Evolutionary conservation across 169 alveolate species (phyloP), one percentile per base, ranked within the genome.

Genomic region (Plasmodium adleri): DNA sequence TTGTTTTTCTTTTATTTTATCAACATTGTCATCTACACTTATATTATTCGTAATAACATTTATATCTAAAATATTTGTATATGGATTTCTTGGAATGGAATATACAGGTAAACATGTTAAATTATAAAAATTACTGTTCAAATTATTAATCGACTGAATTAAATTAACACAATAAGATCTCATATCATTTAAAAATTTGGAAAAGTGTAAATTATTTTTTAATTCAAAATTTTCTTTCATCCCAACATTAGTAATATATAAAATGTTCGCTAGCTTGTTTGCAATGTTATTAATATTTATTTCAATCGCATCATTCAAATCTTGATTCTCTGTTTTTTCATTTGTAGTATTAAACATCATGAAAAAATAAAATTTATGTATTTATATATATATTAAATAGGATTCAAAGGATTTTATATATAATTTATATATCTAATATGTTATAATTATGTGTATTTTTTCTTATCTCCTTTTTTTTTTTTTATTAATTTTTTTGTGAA

Each of bases 101-200:
- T 80, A 72, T n/a, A 80, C 83, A 80, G 90, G 90, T 71, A 80
- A 68, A 47, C 90, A 80, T 3, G 83, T 56, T 45, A 52, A n/a
- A 39, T 45, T 67, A 26, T 67, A 80, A 67, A 80, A 56, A 54
- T 49, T 72, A 50, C 64, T 59, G 45, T 45, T 80, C 45, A 80
- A 17, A 60, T 80, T 80, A 45, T 67, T 80, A 56, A 80, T 47
- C 22, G 90, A 32, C 49, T 80, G 90, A 26, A 80, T 80, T 47
- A 80, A 24, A 58, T 80, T 80, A 20, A 68, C 90, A 67, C 90
- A 67, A 47, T 80, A 80, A n/a, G 90, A 80, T 68, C 68, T 80
- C 90, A 80, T 80, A 59, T 80, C 90, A 80, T 80, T 80, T 22
- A 80, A 67, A 20, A 80, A 80, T 22, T 80, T 80, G 5, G 90